Evolutionary conservation across 2,329 filamentous ascomycete genomes (phyloP).

Genomic region (Cadophora luteo-olivacea): DNA sequence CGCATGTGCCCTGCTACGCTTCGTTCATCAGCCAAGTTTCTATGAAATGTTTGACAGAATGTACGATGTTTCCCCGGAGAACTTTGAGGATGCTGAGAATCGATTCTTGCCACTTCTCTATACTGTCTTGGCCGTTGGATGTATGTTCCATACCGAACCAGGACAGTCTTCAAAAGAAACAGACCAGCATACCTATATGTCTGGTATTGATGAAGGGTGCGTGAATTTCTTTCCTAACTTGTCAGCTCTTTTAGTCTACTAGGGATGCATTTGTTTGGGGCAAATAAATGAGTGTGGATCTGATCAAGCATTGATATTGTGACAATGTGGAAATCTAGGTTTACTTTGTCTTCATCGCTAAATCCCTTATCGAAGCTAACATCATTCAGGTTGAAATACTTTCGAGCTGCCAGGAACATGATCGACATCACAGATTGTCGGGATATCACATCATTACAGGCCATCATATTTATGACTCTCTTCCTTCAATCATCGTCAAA

Average conservation of each 20-base stretch:
- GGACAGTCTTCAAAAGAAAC: slow-evolving; percentile 53
- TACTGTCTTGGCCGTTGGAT: slow-evolving; percentile 73
- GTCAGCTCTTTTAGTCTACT: slow-evolving; percentile 13
- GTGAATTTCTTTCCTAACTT: slow-evolving; percentile 29
- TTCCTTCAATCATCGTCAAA: slow-evolving; percentile 83
- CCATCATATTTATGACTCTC: slow-evolving; percentile 79
- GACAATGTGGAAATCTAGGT: not conserved
- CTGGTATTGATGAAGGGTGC: slow-evolving; percentile 63
- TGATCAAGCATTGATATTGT: not conserved
- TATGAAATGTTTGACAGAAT: slow-evolving; percentile 78
- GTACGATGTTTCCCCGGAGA: slow-evolving; percentile 72
- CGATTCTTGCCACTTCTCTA: slow-evolving; percentile 75
- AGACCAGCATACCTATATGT: slow-evolving; percentile 55
- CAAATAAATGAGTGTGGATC: not conserved
- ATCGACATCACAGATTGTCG: slow-evolving; percentile 74
- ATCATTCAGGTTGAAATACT: slow-evolving; percentile 71
- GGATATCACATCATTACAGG: slow-evolving; percentile 76
- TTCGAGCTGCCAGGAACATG: slow-evolving; percentile 69
- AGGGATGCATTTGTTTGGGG: not conserved
- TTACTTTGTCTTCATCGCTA: not conserved
- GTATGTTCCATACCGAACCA: slow-evolving; percentile 69
- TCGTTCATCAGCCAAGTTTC: slow-evolving; percentile 84
- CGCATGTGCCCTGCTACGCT: slow-evolving; percentile 66
- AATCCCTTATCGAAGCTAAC: not conserved
- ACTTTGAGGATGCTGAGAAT: slow-evolving; percentile 68